Evolutionary conservation across 2,329 filamentous ascomycete genomes (phyloP), one percentile per base, ranked within the genome.

Genomic region (Microcera coccophila): DNA sequence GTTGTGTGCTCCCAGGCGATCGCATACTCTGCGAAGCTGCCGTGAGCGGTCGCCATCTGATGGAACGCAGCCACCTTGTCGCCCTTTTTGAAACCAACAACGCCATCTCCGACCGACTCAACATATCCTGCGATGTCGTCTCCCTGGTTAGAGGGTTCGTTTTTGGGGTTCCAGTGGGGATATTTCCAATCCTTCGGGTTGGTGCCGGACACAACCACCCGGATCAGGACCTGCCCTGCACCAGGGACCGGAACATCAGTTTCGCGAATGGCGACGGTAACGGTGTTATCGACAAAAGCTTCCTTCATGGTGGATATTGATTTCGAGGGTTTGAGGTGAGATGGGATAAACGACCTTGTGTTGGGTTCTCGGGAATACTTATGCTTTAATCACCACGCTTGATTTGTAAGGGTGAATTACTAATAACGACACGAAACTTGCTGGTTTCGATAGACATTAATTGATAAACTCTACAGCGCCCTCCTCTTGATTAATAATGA

Each of bases 161-260:
- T 11, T 15, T 31, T 32, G 12, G 22, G 22, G 22, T 12, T n/a
- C n/a, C n/a, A n/a, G n/a, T n/a, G n/a, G n/a, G n/a, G n/a, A 12
- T n/a, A 32, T n/a, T 32, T 32, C 39, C 39, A 42, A 18, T 42
- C 39, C n/a, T 37, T 33, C 17, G 33, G 39, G 15, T 42, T 37
- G 3, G 18, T 22, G 4, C 34, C 39, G 4, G 36, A 28, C 5
- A 35, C 28, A 10, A 39, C 21, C 4, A 32, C 29, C 12, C 26
- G 24, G 15, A 39, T 21, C 15, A 43, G 29, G 9, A 43, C 10
- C 14, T 43, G 19, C 8, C 22, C 22, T 2, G 29, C 12, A 17
- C 29, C 21, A 4, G 36, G 29, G 8, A 12, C 19, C 4, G 40
- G 40, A 2, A 32, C 18, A 5, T 17, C 4, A 3, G 16, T 21